Evolutionary conservation across 345 rosid species (phyloP), one percentile per base, ranked within the genome.

Genomic region (Conringia planisiliqua): DNA sequence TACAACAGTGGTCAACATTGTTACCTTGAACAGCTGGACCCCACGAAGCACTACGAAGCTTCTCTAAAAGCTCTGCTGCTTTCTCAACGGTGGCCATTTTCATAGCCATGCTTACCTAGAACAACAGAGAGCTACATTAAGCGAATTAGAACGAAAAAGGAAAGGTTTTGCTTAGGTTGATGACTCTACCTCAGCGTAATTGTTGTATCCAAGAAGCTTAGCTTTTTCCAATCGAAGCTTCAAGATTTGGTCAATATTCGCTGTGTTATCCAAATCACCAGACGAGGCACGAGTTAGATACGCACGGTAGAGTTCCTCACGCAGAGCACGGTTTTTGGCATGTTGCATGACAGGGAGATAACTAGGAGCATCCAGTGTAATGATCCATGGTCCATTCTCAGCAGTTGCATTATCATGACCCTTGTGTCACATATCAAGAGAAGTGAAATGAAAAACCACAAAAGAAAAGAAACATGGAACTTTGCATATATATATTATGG

Each of bases 41-140:
- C 98, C 97, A 90, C 10, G 98, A 93, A 70, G 96, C 96, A 70
- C 77, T 78, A 4, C 93, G 86, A 79, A 93, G 90, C 87, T 88
- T 86, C 75, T 93, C 98, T 47, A 93, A 74, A 16, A 93, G 93
- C 79, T 89, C 93, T 51, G 79, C 80, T 16, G 97, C 93, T 81
- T 87, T 90, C 43, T 86, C 89, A 66, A 89, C 92, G 14, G 96
- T 93, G 43, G 98, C 98, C 98, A 93, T 90, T 85, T 93, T 93
- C 79, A 80, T 83, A 54, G 92, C 97, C 98, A 90, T 93, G 86
- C 96, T 90, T 63, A 90, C 96, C 97, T 93, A 75, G 70, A 64
- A 52, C 20, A 79, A 13, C 43, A 36, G 71, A 29, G 39, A 59
- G 42, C 47, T 39, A 61, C 26, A 68, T 71, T 80, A 62, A 76